Evolutionary conservation across 495 filamentous ascomycete genomes (phyloP).

Genomic region (Glutinoglossum americanum): DNA sequence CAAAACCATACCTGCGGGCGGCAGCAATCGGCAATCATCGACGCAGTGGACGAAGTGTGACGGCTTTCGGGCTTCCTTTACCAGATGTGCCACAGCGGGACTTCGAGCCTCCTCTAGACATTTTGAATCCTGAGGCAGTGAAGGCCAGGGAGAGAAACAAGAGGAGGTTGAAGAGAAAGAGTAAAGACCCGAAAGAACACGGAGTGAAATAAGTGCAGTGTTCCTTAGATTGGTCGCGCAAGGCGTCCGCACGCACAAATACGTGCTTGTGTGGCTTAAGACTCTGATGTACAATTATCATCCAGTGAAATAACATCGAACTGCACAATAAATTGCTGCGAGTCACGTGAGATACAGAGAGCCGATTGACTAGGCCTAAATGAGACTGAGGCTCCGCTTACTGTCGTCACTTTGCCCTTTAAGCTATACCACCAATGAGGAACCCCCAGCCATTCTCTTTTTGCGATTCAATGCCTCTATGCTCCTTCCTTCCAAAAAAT

Average conservation of each 20-base stretch:
- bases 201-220: background rate
- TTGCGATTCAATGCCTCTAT: too few species aligned
- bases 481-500: too few species aligned
- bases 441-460: too few species aligned
- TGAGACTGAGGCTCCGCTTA: too few species aligned
- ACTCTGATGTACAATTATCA: background rate
- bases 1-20: constrained; percentile 52
- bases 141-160: constrained; percentile 8
- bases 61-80: constrained; percentile 64
- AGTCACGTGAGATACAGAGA: too few species aligned
- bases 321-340: too few species aligned
- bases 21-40: constrained; percentile 43
- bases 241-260: background rate
- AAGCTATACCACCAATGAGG: too few species aligned
- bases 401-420: too few species aligned
- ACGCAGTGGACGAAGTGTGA: constrained; percentile 28
- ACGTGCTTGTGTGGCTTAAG: background rate
- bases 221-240: background rate
- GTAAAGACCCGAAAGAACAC: background rate
- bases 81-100: constrained; percentile 47
- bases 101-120: constrained; percentile 53
- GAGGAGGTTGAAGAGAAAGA: constrained; percentile 6
- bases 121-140: constrained; percentile 44
- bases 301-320: too few species aligned
- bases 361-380: too few species aligned